Conservation (phyloP, 1,284 basidiomycete species). For the Mycocalia duriaeana region DNA sequence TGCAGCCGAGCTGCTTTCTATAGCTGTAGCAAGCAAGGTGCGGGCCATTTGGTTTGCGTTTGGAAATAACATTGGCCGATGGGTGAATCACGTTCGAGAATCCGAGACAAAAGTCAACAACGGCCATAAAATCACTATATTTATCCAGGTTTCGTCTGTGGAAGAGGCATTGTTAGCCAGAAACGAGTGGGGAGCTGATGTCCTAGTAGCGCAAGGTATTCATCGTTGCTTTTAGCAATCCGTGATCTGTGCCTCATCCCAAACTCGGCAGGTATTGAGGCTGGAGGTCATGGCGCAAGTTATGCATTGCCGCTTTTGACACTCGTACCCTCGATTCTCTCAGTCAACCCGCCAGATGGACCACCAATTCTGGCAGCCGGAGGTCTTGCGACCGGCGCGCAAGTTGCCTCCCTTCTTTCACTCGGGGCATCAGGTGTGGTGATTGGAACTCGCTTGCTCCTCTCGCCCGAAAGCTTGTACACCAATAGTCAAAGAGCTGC, state of each 20-base stretch:
- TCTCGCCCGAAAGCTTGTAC: constrained; percentile 63
- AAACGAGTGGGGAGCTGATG: constrained; percentile 61
- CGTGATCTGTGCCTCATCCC: constrained; percentile 5
- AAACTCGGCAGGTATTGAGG: constrained; percentile 54
- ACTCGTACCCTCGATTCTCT: constrained; percentile 53
- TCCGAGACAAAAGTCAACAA: constrained; percentile 37
- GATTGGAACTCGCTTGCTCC: constrained; percentile 68
- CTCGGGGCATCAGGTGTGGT: constrained; percentile 65
- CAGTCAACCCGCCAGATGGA: constrained; percentile 33
- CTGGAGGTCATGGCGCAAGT: constrained; percentile 66
- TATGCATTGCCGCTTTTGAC: constrained; percentile 53
- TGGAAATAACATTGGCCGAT: constrained; percentile 51
- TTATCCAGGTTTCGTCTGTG: constrained; percentile 56
- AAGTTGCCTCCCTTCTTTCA: constrained; percentile 59
- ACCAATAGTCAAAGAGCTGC: constrained; percentile 49
- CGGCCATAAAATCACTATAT: constrained; percentile 46
- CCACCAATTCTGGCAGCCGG: constrained; percentile 64
- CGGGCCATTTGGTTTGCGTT: constrained; percentile 72
- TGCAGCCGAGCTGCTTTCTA: constrained; percentile 38
- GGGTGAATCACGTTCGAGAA: constrained; percentile 56
- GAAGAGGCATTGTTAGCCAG: constrained; percentile 53
- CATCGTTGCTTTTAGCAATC: constrained; percentile 7
- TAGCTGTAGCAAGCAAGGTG: constrained; percentile 52
- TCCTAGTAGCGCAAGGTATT: constrained; percentile 72
- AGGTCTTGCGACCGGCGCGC: constrained; percentile 50